These are phyloP conservation scores for Aspergillus tubingensis DNA, from an alignment of 2,329 filamentous ascomycete species.

Conservation along the genomic window DNA sequence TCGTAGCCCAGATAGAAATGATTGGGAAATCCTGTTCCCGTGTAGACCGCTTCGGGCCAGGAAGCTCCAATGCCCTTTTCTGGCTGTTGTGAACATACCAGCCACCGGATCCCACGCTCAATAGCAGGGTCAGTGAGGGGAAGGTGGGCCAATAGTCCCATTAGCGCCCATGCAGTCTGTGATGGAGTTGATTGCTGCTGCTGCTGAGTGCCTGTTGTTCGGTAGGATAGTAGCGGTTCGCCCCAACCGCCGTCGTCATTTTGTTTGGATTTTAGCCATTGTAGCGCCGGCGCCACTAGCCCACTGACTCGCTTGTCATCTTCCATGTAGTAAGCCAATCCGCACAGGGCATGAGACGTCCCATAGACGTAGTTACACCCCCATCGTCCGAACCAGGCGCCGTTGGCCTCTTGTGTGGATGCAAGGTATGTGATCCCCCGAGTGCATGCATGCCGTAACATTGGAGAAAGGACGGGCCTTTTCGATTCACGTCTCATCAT, in stretches of 20 bases:
- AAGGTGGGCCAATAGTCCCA: constrained; percentile 27
- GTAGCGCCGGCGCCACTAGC: constrained; percentile 7
- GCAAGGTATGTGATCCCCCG: constrained; percentile 29
- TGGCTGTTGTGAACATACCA: constrained; percentile 13
- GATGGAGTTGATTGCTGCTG: constrained; percentile 29
- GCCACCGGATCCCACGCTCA: constrained; percentile 18
- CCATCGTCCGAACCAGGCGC: constrained; percentile 39
- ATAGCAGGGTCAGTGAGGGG: constrained; percentile 15
- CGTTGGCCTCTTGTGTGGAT: constrained; percentile 26
- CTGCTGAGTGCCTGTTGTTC: constrained; percentile 12
- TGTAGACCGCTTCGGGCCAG: constrained; percentile 23
- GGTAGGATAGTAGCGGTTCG: constrained; percentile 28
- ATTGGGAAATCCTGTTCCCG: constrained; percentile 27
- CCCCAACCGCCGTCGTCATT: constrained; percentile 39
- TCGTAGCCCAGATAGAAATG: constrained; percentile 26
- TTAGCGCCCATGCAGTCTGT: constrained; percentile 38
- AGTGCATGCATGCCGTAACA: constrained; percentile 10
- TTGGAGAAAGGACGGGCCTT: neutral
- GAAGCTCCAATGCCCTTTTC: constrained; percentile 5
- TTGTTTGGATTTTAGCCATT: constrained; percentile 30
- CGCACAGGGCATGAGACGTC: constrained; percentile 35
- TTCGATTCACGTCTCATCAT: constrained; percentile 14
- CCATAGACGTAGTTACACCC: constrained; percentile 39
- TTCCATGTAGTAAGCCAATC: constrained; percentile 24
- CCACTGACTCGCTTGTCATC: neutral